Percentiles rank a stretch among this genome's conserved stretches.
These are phyloP conservation scores for Collariella sp. DNA, from an alignment of 495 filamentous ascomycete species.

Conservation along the genomic window DNA sequence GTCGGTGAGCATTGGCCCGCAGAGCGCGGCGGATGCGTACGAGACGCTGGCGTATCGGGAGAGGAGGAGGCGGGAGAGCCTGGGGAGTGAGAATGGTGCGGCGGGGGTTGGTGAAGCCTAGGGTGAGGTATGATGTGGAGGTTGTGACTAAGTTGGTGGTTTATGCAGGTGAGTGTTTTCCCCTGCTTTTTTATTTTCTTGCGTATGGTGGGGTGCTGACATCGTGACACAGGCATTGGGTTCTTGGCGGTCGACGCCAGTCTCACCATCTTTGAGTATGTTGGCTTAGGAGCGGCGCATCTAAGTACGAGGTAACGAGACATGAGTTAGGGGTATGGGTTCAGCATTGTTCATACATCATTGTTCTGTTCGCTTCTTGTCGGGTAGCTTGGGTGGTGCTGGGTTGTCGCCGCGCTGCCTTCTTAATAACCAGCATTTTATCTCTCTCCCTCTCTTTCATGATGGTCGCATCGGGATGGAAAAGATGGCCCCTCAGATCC, in stretches of 20 bases:
- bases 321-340: not conserved
- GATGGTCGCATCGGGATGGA: not conserved
- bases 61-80: conserved; percentile 67
- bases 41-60: conserved; percentile 92
- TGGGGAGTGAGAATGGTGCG: conserved; percentile 26
- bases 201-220: conserved; percentile 8
- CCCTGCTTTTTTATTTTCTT: not conserved
- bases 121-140: conserved; percentile 93
- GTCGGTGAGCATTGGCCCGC: conserved; percentile 85
- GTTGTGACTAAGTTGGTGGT: conserved; percentile 95
- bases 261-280: conserved; percentile 56
- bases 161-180: conserved; percentile 59
- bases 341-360: not conserved
- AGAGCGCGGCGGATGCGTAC: conserved; percentile 92
- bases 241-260: conserved; percentile 62
- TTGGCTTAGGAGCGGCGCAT: conserved; percentile 47
- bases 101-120: conserved; percentile 62
- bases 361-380: not conserved
- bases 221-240: conserved; percentile 52
- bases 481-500: no score
- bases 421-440: not conserved
- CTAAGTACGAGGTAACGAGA: conserved; percentile 3
- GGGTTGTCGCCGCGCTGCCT: not conserved
- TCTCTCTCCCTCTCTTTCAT: no score
- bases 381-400: not conserved